phyloP scores from a whole-genome alignment of 352 stramenopile species.

The Globisporangium viniferum region DNA sequence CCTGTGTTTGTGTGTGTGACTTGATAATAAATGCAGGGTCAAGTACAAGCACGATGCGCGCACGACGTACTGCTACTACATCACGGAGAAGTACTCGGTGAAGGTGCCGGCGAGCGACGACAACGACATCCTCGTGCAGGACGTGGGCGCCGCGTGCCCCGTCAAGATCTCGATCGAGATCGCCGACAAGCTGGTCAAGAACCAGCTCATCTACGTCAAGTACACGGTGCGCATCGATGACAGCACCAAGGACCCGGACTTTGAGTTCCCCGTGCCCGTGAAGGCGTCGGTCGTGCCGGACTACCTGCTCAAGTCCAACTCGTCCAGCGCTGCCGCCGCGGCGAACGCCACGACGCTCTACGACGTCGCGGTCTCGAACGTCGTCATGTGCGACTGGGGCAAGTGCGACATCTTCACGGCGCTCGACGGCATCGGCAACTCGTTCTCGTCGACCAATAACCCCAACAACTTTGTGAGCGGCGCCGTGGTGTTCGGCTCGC shows the following conservation, averaged over 20 bases:
- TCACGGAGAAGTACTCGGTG: conserved; percentile 54
- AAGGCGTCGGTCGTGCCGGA: conserved; percentile 38
- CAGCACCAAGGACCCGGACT: conserved; percentile 34
- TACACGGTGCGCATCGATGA: conserved; percentile 69
- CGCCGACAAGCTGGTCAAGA: conserved; percentile 41
- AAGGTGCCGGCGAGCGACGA: conserved; percentile 34
- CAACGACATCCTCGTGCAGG: conserved; percentile 39
- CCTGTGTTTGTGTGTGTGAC: not conserved
- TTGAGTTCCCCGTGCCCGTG: conserved; percentile 57
- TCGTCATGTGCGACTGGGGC: conserved; percentile 78
- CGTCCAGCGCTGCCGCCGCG: conserved; percentile 20
- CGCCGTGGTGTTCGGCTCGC: conserved; percentile 53
- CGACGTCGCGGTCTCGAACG: conserved; percentile 62
- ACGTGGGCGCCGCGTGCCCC: conserved; percentile 45
- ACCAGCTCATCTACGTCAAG: conserved; percentile 44
- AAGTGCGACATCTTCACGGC: conserved; percentile 68
- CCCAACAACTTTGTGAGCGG: conserved; percentile 58
- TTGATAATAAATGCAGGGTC: conserved; percentile 19
- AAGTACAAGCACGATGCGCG: conserved; percentile 72
- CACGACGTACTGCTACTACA: conserved; percentile 84
- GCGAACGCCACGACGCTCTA: conserved; percentile 33
- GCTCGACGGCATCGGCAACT: conserved; percentile 38
- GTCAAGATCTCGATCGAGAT: conserved; percentile 68
- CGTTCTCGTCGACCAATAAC: conserved; percentile 68
- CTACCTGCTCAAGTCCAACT: conserved; percentile 28